Base-by-base conservation (phyloP, 805 yeast genomes). In the Komagataella mondaviorum region DNA sequence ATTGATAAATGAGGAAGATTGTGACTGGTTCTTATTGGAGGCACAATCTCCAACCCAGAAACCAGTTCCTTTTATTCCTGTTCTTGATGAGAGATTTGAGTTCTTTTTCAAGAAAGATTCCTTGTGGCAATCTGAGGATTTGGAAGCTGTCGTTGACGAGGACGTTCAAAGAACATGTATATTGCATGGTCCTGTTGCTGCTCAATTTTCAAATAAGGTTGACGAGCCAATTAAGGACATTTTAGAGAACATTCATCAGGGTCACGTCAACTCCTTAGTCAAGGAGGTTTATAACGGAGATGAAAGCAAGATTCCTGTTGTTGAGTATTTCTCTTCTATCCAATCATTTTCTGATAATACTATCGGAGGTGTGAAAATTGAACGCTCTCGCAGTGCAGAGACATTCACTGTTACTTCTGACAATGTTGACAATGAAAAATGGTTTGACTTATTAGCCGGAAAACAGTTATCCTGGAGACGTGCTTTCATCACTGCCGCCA, bases 141-240 rank as follows among this genome's bases (percentile, higher is more conserved):
- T 93, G 65, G 97, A 89, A 67, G 87, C 97, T 54, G 98, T 93
- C 64, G 90, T 88, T 57, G 98, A 78, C 59, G 88, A 85, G 62
- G 99, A 93, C 67, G 98, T 93, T 55, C 90, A 90, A 70, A 85
- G 99, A 77, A 91, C 97, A n/a, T 95, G 99, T 85, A 89, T 93
- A 59, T 78, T 93, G 63, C 96, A 89, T 62, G 98, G 99, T 60
- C 99, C 99, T 50, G 98, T 93, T 59, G 96, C 99, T 60, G 96
- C 96, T 60, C 89, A 83, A 71, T 90, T 73, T 75, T 83, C 97
- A 60, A 85, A 77, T 62, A 74, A 76, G 63, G 93, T 87, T 55
- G 83, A 93, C 64, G 96, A 88, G 72, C 98, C 99, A 61, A 87
- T 93, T 63, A 83, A 86, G 69, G 86, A 85, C 47, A 89, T 93